Evolutionary conservation across 1,284 basidiomycete species (phyloP), one percentile per base, ranked within the genome.

Genomic region (Puccinia sorghi): DNA sequence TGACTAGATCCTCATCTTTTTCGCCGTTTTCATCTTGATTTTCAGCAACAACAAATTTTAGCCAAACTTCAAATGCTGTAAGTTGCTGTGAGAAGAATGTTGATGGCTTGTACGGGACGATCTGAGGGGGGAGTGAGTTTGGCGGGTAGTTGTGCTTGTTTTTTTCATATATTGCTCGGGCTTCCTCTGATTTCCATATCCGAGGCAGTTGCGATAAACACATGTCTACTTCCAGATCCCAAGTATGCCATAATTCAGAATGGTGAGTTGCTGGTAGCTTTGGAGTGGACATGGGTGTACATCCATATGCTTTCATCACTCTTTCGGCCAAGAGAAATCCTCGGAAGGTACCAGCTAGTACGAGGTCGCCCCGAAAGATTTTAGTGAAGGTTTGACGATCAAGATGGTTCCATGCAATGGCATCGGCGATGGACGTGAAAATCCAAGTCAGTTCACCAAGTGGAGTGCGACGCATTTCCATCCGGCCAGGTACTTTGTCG

Each of bases 211-310:
- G 76, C 22, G 76, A 79, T 48, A 79, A 41, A 64, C 76, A 79
- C 69, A 79, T 71, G 52, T 79, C 76, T 9, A 79, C 76, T 52
- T 71, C 76, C 15, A 79, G 57, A 79, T 79, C 76, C 76, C 76
- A 79, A 61, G 41, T 54, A 50, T 79, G 66, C 76, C 76, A 79
- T 41, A 79, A 39, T 72, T 79, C 76, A 56, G 76, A 79, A 9
- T 72, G 43, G 52, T 71, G 56, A 22, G 76, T 79, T 25, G 76
- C 46, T 25, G 76, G 76, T 57, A 79, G 57, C 41, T 52, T 59
- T 7, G 76, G 76, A 20, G 43, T 72, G 4, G 76, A 79, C 66
- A 79, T 79, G 46, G 76, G 76, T n/a, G 76, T 79, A 72, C 76
- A 79, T 37, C 76, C 76, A 72, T 79, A 79, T 52, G 67, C 20